Evolutionary conservation across 352 stramenopile species (phyloP), one percentile per base, ranked within the genome.

Genomic region (Globisporangium apiculatum): DNA sequence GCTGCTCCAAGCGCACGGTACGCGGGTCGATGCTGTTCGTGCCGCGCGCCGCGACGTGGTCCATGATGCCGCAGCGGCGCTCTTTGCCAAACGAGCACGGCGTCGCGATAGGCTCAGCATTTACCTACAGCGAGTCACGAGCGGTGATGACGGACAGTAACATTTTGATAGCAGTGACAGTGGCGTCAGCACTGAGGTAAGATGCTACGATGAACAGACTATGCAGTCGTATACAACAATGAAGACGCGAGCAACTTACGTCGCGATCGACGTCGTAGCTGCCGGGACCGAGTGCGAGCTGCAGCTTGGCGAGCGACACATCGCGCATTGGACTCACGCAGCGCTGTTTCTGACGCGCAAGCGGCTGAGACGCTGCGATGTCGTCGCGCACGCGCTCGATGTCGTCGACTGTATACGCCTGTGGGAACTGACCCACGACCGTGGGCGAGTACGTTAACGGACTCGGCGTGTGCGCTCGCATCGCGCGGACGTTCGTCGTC

Each of bases 201-300:
- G 24, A 31, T 31, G 24, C 24, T 31, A 31, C 24, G 24, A 31
- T 31, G 24, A 31, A 31, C 24, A 31, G 24, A 31, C 24, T 31
- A 3, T 31, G 24, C 24, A 31, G 24, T 31, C 24, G 24, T 31
- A 31, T 31, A 31, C 24, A 31, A 31, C 24, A 3, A 31, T 31
- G 24, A 31, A 31, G 36, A 37, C 63, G 52, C 70, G 24, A 31
- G 24, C 24, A 31, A 2, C 24, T 31, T 31, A 79, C 72, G n/a
- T 79, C 70, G 51, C 68, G 69, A 47, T 73, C 70, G 43, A 82
- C 65, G 35, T 85, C 67, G 51, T 88, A 88, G 53, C 63, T 76
- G 7, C 78, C 78, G 15, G 75, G 73, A 5, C 78, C 78, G 4
- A 88, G 65, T 12, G 63, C 62, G 6, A 86, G 15, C 41, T 65